Conservation (phyloP, 1,139 yeast species). For the Nadsonia starkeyi-henricii region DNA sequence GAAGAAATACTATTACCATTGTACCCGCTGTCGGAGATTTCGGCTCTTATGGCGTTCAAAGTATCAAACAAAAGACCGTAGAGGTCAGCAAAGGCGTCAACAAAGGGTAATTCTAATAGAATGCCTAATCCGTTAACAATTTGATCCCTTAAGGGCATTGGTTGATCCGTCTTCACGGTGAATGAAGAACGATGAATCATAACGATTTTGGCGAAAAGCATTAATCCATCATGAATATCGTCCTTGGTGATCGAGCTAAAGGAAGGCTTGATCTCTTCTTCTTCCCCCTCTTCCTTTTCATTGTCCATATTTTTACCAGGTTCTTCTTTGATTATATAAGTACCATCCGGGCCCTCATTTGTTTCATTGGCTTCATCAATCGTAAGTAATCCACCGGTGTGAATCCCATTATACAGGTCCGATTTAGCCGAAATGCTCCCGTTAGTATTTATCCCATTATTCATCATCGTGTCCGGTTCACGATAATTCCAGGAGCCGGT, state of each 20-base stretch:
- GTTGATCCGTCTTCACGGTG: conserved; percentile 12
- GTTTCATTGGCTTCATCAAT: neutral
- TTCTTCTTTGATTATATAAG: conserved; percentile 4
- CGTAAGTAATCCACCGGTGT: neutral
- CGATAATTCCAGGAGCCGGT: neutral
- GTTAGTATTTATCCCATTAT: neutral
- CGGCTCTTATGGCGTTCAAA: conserved; percentile 13
- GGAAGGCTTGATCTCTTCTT: neutral
- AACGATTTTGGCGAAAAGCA: conserved; percentile 40
- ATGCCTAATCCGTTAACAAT: conserved; percentile 31
- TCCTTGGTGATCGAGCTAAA: conserved; percentile 8
- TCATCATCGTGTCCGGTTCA: neutral
- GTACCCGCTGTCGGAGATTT: conserved; percentile 6
- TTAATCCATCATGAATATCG: conserved; percentile 18
- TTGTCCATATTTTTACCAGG: neutral
- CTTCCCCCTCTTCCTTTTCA: neutral
- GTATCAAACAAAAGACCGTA: conserved; percentile 16
- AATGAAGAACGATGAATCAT: conserved; percentile 34
- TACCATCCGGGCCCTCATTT: neutral
- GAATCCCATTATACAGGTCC: neutral
- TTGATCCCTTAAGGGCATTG: conserved; percentile 19
- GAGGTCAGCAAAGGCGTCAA: conserved; percentile 11
- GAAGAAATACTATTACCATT: conserved; percentile 4
- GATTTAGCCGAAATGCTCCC: neutral
- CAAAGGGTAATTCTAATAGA: conserved; percentile 23